Evolutionary conservation across 2,329 filamentous ascomycete genomes (phyloP).

Genomic region (Botrytis porri): DNA sequence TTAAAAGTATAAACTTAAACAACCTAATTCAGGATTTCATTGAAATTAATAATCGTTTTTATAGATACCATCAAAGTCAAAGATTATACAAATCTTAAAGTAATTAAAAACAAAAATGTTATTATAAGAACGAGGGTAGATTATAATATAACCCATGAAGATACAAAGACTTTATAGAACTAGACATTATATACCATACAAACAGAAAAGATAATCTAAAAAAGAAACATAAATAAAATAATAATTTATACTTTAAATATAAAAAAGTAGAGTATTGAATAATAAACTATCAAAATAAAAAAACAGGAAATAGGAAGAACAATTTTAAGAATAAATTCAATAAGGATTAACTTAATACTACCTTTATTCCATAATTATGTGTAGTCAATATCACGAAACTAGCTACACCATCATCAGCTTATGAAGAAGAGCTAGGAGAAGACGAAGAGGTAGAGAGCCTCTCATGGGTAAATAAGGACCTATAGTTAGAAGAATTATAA

Average conservation of each 20-base stretch:
- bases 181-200: background rate
- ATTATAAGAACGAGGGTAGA: too few relatives aligned
- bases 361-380: background rate
- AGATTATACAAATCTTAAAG: too few relatives aligned
- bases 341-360: background rate
- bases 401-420: background rate
- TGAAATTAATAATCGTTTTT: too few relatives aligned
- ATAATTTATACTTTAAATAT: background rate
- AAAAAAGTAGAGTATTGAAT: background rate
- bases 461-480: too few relatives aligned
- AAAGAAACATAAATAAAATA: background rate
- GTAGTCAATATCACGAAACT: too few relatives aligned
- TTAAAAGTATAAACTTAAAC: too few relatives aligned
- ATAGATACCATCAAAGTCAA: too few relatives aligned
- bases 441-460: background rate
- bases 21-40: too few relatives aligned
- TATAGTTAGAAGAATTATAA: background rate
- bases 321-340: background rate
- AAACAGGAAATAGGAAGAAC: accelerated
- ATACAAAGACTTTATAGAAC: background rate
- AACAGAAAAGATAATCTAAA: background rate
- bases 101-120: too few relatives aligned
- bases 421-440: background rate
- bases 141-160: too few relatives aligned
- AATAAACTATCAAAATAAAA: background rate